Percentiles rank a stretch among this genome's conserved stretches.
phyloP scores from a whole-genome alignment of 2,329 filamentous ascomycete genomes.

The Cryphonectria naterciae region DNA sequence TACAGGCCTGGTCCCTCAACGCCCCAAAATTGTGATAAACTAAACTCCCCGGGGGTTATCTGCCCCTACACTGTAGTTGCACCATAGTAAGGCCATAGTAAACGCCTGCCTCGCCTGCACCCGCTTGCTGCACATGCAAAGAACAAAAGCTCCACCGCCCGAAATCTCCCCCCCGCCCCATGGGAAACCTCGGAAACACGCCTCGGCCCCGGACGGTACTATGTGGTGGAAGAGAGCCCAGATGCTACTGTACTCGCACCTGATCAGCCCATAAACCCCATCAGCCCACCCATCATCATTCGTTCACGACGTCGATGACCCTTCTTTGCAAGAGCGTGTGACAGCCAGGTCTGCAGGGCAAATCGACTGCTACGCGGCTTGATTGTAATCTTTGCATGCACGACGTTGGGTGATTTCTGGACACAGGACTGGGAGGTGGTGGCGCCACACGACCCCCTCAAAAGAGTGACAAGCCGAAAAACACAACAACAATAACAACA shows the following conservation, averaged over 20 bases:
- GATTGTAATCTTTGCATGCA: neutral
- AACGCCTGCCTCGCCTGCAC: neutral
- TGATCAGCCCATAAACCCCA: slow-evolving; percentile 10
- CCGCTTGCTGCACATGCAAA: neutral
- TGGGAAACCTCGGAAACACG: slow-evolving; percentile 11
- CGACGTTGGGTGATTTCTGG: neutral
- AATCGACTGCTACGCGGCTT: slow-evolving; percentile 14
- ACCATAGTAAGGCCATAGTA: neutral
- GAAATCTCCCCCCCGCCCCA: neutral
- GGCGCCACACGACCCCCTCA: neutral
- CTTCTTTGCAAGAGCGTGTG: neutral
- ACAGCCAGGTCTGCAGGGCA: slow-evolving; percentile 6
- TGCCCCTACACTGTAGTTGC: neutral
- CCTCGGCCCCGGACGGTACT: neutral
- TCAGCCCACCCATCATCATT: slow-evolving; percentile 25
- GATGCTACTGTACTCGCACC: slow-evolving; percentile 8
- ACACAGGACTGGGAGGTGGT: neutral
- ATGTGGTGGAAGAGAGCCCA: neutral
- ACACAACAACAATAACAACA: neutral
- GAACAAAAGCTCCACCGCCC: neutral
- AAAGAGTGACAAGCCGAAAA: neutral
- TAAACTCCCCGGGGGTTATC: neutral
- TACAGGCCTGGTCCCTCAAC: neutral
- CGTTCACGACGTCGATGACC: slow-evolving; percentile 15
- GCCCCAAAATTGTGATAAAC: neutral